Evolutionary conservation across 2,329 filamentous ascomycete species (phyloP).

Genomic region (Amauroascus verrucosus): DNA sequence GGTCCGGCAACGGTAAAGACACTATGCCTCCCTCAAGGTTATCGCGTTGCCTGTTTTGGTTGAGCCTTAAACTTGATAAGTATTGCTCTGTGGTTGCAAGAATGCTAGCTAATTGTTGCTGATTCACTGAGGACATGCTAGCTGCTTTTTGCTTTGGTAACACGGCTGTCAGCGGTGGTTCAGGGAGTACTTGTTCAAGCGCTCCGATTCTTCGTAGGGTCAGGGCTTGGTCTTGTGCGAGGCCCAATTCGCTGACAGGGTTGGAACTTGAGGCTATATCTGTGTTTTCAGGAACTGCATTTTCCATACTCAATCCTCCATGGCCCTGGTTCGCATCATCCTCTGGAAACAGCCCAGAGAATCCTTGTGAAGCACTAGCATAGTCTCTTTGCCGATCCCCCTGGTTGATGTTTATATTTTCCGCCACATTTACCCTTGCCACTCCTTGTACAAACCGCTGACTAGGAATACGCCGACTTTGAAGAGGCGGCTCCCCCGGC

Average conservation of each 20-base stretch:
- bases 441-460: background rate
- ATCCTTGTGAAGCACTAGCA: background rate
- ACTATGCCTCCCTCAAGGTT: background rate
- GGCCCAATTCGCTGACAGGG: background rate
- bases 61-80: background rate
- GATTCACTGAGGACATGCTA: background rate
- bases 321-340: background rate
- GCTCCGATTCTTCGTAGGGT: background rate
- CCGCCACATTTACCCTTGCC: background rate
- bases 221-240: background rate
- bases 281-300: background rate
- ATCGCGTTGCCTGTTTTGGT: background rate
- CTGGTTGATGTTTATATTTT: background rate
- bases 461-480: background rate
- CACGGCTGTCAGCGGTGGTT: slow-evolving; percentile 5
- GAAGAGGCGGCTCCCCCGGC: background rate
- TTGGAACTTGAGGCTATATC: background rate
- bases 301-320: background rate
- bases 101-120: slow-evolving; percentile 1
- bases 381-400: background rate
- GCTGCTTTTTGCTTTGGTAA: slow-evolving; percentile 5
- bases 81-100: slow-evolving; percentile 8
- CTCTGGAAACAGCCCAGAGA: background rate
- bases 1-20: background rate
- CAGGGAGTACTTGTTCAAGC: background rate